Evolutionary conservation across 2,329 filamentous ascomycete species (phyloP), one percentile per base, ranked within the genome.

Genomic region (Calonectria leucothoes): DNA sequence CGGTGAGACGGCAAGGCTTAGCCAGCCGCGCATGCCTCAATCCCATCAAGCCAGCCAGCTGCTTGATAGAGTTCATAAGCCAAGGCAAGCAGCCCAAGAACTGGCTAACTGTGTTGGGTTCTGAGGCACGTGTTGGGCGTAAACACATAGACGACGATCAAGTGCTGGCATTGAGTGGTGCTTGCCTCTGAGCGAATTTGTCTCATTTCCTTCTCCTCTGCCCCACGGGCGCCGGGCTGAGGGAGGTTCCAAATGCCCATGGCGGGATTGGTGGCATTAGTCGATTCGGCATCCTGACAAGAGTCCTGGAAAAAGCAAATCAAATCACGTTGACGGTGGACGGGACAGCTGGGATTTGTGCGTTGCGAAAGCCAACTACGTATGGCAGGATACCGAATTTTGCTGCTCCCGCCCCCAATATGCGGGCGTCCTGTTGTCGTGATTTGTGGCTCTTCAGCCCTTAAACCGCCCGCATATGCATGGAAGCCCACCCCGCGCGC

Each of bases 241-340:
- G 3, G 2, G 12, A 23, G 4, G 8, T 23, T n/a, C 42, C 42
- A 45, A 23, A 45, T 45, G n/a, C n/a, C 42, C n/a, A 23, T n/a
- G n/a, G n/a, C n/a, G n/a, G n/a, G 10, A 45, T 23, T 10, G 42
- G n/a, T 12, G 42, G 8, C 23, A 15, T 45, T 5, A 12, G 39
- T 3, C 39, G 39, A n/a, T n/a, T n/a, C 7, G 6, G 5, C n/a
- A 23, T 45, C 42, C 20, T 3, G n/a, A 45, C n/a, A n/a, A n/a
- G 42, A 23, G 12, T 23, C n/a, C 42, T 1, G 6, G 20, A 2
- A 12, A 11, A 23, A 45, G 4, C n/a, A n/a, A 11, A 45, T 45
- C 7, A 10, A 23, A n/a, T 8, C n/a, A 5, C n/a, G 7, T 23
- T 23, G 3, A 12, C 12, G n/a, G 2, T 8, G 1, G n/a, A n/a